Evolutionary conservation across 345 rosid genomes (phyloP), one percentile per base, ranked within the genome.

Genomic region (Populus euphratica): DNA sequence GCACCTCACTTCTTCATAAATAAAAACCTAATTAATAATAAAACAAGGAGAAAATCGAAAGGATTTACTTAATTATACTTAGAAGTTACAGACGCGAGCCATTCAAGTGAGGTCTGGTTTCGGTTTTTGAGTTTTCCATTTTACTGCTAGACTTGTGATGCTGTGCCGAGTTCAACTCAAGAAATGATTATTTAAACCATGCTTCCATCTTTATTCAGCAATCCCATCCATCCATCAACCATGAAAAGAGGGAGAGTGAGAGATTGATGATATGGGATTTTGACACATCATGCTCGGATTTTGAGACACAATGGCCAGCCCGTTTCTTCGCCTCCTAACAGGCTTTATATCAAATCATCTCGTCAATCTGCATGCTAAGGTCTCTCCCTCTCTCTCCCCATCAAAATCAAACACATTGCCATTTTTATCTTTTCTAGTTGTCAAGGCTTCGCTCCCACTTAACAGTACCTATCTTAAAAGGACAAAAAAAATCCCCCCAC

Each of bases 271-370:
- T 12, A 73, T 66, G 70, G 27, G 82, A 81, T 82, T 76, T 62
- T 75, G 88, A 88, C 88, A 78, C 87, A 81, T 86, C 91, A 73
- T 83, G 88, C 89, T 86, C 86, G 80, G 79, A 83, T 80, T 83
- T 82, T 78, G 81, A 85, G 84, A 76, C 61, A 62, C 39, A n/a
- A 23, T 2, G 67, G 49, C 54, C 23, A 39, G 29, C 18, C 29
- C 10, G 72, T 29, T 44, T 10, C 25, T 49, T 47, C 44, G 62
- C 27, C 65, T 50, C 4, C 1, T 5, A 65, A 43, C 88, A 79
- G 78, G 64, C 87, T 79, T 83, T 78, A 86, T 86, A 88, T 88
- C 91, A 83, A 81, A 84, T 86, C 89, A 84, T 72, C 49, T 43
- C 49, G 36, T 10, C 65, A 47, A 79, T 80, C 82, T 82, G 81